These are phyloP conservation scores for Nigrospora sphaerica DNA, from an alignment of 2,329 filamentous ascomycete genomes.

Conservation along the genomic window DNA sequence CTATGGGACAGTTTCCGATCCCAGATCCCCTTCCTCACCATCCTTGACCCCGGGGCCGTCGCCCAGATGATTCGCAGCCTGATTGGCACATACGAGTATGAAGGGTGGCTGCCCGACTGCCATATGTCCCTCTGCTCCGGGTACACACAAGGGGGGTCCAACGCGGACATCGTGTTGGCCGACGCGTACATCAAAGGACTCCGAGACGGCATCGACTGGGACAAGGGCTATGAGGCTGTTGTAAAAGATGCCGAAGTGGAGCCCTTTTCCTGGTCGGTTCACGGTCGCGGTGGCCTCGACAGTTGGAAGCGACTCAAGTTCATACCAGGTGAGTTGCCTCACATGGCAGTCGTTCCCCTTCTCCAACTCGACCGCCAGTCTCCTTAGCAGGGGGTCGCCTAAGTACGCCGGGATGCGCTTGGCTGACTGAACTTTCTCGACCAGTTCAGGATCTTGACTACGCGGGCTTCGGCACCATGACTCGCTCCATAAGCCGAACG, in stretches of 20 bases:
- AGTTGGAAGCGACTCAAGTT: conserved; percentile 68
- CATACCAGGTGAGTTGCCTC: conserved; percentile 40
- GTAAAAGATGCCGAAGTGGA: conserved; percentile 67
- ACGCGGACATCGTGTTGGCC: conserved; percentile 62
- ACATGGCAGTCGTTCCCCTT: no score
- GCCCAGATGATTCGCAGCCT: conserved; percentile 62
- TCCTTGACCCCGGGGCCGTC: conserved; percentile 58
- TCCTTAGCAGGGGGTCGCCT: background rate
- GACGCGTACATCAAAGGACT: conserved; percentile 65
- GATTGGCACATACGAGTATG: conserved; percentile 62
- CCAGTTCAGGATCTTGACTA: conserved; percentile 48
- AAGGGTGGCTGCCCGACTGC: conserved; percentile 69
- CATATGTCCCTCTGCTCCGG: conserved; percentile 71
- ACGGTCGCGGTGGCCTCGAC: conserved; percentile 63
- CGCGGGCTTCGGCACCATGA: conserved; percentile 61
- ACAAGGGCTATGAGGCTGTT: conserved; percentile 61
- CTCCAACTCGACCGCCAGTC: background rate
- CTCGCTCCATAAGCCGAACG: conserved; percentile 63
- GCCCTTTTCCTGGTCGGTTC: conserved; percentile 61
- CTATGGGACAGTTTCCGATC: conserved; percentile 68
- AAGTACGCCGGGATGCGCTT: conserved; percentile 25
- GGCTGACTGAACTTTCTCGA: background rate
- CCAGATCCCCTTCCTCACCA: conserved; percentile 61
- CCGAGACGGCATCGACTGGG: conserved; percentile 55
- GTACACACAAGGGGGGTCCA: conserved; percentile 66